A percentile compares a stretch with the other conserved stretches of the same genome.
Conservation (phyloP, 2,329 filamentous ascomycete species). For the Purpureocillium takamizusanense region DNA sequence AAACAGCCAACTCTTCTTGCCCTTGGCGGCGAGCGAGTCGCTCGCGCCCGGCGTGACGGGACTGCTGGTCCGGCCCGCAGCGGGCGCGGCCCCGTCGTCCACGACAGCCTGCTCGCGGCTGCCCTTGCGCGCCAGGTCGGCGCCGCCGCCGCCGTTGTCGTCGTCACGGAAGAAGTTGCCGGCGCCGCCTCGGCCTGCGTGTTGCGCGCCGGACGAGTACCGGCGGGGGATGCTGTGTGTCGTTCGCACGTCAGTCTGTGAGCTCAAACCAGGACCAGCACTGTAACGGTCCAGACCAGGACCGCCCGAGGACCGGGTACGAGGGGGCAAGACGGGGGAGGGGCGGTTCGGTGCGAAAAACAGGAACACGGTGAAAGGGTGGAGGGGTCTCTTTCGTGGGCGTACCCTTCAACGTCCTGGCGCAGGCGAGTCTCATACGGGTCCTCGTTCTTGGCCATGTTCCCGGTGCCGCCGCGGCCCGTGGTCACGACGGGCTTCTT, state of each 20-base stretch:
- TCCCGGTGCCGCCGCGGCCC: slow-evolving; percentile 78
- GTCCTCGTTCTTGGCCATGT: slow-evolving; percentile 72
- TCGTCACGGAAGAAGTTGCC: slow-evolving; percentile 56
- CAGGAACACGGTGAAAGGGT: no score
- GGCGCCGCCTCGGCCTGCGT: slow-evolving; percentile 66
- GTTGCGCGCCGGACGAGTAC: slow-evolving; percentile 47
- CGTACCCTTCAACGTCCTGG: slow-evolving; percentile 73
- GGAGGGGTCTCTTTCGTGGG: no score
- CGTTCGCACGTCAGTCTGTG: slow-evolving; percentile 2
- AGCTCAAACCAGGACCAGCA: no score
- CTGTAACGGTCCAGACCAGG: no score
- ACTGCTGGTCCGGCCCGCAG: slow-evolving; percentile 1
- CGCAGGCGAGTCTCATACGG: slow-evolving; percentile 64
- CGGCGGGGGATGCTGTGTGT: slow-evolving; percentile 43
- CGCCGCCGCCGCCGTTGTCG: slow-evolving; percentile 24
- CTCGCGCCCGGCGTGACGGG: slow-evolving; percentile 2
- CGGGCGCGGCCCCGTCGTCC: slow-evolving; percentile 17
- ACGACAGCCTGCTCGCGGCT: slow-evolving; percentile 21
- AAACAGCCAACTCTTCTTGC: slow-evolving; percentile 41
- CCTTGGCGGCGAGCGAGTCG: slow-evolving; percentile 26
- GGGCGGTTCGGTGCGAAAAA: no score
- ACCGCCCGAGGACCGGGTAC: no score
- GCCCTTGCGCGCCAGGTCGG: slow-evolving; percentile 18
- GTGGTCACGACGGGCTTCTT: slow-evolving; percentile 82
- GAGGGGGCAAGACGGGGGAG: no score